phyloP scores from a whole-genome alignment of 2,329 filamentous ascomycete genomes.

The Chrysoporthe cubensis region DNA sequence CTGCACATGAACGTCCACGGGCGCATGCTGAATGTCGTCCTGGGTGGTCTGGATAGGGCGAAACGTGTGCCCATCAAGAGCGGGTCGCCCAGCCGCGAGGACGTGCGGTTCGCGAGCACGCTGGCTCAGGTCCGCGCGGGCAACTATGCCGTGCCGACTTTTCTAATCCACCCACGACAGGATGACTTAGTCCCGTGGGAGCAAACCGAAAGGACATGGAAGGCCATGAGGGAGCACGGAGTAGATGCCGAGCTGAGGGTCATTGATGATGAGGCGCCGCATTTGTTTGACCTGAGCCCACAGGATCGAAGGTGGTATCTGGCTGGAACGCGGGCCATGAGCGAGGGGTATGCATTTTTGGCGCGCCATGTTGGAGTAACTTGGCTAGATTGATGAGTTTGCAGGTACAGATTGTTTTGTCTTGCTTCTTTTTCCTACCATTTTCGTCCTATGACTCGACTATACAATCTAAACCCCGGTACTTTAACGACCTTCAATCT shows the following conservation, averaged over 20 bases:
- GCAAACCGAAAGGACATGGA: constrained; percentile 33
- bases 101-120: constrained; percentile 36
- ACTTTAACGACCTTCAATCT: too few relatives aligned
- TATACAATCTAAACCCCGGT: too few relatives aligned
- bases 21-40: constrained; percentile 34
- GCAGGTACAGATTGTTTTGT: too few relatives aligned
- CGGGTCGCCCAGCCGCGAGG: not conserved
- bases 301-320: not conserved
- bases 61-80: too few relatives aligned
- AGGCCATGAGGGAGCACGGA: constrained; percentile 25
- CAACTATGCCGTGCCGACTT: constrained; percentile 40
- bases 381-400: too few relatives aligned
- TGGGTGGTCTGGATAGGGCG: constrained; percentile 18
- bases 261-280: constrained; percentile 10
- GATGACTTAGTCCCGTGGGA: constrained; percentile 43
- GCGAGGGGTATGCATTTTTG: not conserved
- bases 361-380: not conserved
- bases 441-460: too few relatives aligned
- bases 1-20: constrained; percentile 39
- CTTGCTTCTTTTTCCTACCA: too few relatives aligned
- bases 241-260: constrained; percentile 10
- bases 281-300: constrained; percentile 18
- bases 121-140: constrained; percentile 38
- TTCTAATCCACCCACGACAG: constrained; percentile 36
- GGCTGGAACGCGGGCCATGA: not conserved